Evolutionary conservation across 2,329 filamentous ascomycete genomes (phyloP), one percentile per base, ranked within the genome.

Genomic region (Alternaria panax): DNA sequence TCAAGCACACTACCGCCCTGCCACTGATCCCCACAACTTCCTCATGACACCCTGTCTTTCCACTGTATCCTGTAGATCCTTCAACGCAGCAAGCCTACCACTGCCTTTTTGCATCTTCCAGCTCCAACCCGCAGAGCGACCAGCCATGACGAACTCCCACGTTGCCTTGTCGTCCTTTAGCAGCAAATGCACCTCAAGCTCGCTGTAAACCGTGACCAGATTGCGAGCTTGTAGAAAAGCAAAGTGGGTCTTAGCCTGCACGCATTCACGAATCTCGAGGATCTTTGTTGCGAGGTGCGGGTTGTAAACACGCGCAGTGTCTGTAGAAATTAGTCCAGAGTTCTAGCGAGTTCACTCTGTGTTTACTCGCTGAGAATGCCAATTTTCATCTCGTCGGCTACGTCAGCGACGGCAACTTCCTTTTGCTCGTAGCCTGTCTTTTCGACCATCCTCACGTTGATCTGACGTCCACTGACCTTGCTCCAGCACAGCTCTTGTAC

Each of bases 141-240:
- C 60, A 28, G 45, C 51, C 46, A 57, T 55, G 9, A 62, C 24
- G 7, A 60, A 41, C 42, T 57, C 51, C 57, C 66, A 66, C 12
- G 51, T 54, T 9, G 43, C 46, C 42, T 42, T 52, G 18, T 63
- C 54, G 28, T 57, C 40, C 16, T 45, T 42, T 18, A 30, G 40
- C 14, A 54, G 18, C 38, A 32, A 14, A 25, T 56, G 47, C 24
- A 14, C 36, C 27, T 54, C 46, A 1, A 38, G 38, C 25, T 25
- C 30, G 12, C 38, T 55, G 20, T 54, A 22, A 0, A 56, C 20
- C 3, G 60, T 59, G 28, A 63, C 25, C 3, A 30, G 46, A 30
- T 61, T 36, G 27, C 64, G 59, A 3, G 52, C 54, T 41, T 65
- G 64, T 8, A 67, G 47, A 22, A 65, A 67, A 2, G 64, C 62